Percentiles rank a stretch among this genome's conserved stretches.
These are phyloP conservation scores for Aspergillus saccharolyticus DNA, from an alignment of 495 filamentous ascomycete genomes.

Conservation along the genomic window DNA sequence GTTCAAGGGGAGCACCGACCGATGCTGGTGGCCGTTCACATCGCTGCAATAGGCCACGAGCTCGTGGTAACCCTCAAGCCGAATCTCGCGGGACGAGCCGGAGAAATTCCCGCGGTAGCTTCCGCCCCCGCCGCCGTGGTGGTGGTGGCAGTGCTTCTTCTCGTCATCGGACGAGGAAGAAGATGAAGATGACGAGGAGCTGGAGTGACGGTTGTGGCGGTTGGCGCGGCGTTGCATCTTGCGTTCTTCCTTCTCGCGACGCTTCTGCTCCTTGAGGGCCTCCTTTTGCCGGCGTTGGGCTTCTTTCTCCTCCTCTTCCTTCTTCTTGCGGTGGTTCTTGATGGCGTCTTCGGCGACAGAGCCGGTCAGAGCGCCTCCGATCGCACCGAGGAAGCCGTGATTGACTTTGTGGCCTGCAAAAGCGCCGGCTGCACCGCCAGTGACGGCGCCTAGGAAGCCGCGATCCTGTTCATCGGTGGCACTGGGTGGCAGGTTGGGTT, in stretches of 20 bases:
- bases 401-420: constrained; percentile 30
- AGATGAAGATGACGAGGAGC: constrained; percentile 8
- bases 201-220: neutral
- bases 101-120: constrained; percentile 19
- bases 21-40: constrained; percentile 9
- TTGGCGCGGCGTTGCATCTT: neutral
- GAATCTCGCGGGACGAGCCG: constrained; percentile 7
- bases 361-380: constrained; percentile 34
- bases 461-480: neutral
- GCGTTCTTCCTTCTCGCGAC: neutral
- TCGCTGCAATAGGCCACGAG: constrained; percentile 13
- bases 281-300: constrained; percentile 1
- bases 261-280: neutral
- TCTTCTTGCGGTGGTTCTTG: constrained; percentile 24
- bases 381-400: constrained; percentile 32
- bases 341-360: constrained; percentile 33
- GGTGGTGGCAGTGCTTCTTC: neutral
- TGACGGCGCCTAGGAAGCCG: constrained; percentile 31
- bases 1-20: constrained; percentile 14
- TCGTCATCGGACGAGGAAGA: constrained; percentile 1
- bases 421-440: constrained; percentile 30
- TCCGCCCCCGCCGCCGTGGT: neutral
- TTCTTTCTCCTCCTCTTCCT: constrained; percentile 14
- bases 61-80: constrained; percentile 11
- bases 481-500: neutral